Base-by-base conservation (phyloP, 129 eudicot species). In the Logfia minima region DNA sequence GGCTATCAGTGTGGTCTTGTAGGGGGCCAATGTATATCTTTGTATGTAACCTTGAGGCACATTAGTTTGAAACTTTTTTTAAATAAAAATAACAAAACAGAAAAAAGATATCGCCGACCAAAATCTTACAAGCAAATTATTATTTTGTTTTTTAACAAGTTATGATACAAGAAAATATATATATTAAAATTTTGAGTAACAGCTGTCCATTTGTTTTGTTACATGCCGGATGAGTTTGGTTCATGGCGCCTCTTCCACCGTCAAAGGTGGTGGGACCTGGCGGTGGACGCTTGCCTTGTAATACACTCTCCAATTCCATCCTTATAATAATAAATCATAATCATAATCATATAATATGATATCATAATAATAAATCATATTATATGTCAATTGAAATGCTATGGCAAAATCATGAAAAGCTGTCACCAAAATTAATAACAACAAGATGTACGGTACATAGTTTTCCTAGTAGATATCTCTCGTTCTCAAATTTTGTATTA, bases 211-310 rank as follows among this genome's bases (percentile, higher is more conserved):
- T 77, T 66, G 63, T 26, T 67, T 14, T 52, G 56, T 56, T 64
- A 48, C 13, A 39, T 61, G 29, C 8, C 70, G 60, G 58, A 62
- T 18, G 14, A 26, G 14, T 63, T 55, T 24, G 60, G 64, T 39
- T 59, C 39, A 26, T 66, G 72, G 79, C 66, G 37, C 70, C 31
- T 43, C 68, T 62, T 48, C 74, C 78, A 53, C 70, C 75, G 70
- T 55, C 34, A 72, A 51, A 8, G 62, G 62, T 37, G 70, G 53
- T 45, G 60, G 61, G 17, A 31, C 64, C 34, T 1, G 3, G 35
- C 41, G 48, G 34, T 67, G 75, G 79, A 65, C 74, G 69, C 66
- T 64, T 18, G 18, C 4, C 53, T 45, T 45, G 53, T 13, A 45
- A 14, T 71, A 21, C 53, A 70, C 64, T 61, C 66, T n/a, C 66